Conservation (phyloP, 441 rosid genomes). For the Erysimum cheiri region DNA sequence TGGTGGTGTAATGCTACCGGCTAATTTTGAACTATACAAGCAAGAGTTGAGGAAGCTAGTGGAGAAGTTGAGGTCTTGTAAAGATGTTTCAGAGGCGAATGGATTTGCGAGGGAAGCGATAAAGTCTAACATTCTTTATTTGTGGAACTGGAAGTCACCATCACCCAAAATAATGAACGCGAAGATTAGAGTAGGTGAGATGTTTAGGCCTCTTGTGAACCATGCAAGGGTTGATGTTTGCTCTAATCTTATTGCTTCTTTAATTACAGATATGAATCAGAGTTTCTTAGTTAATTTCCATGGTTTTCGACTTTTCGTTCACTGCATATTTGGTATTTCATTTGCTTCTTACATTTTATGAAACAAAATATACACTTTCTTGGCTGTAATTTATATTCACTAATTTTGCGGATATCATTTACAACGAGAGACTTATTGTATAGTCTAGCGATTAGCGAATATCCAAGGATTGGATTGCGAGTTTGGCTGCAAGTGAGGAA, state of each 20-base stretch:
- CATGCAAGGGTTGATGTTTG: background rate
- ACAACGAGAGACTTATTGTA: background rate
- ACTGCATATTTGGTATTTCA: background rate
- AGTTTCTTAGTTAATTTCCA: background rate
- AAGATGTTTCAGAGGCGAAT: background rate
- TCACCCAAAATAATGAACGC: background rate
- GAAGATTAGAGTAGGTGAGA: background rate
- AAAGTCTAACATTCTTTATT: background rate
- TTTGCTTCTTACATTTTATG: background rate
- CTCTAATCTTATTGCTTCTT: background rate
- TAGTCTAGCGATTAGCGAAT: slow-evolving; percentile 10
- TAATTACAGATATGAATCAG: background rate
- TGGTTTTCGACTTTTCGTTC: background rate
- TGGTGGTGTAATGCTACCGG: background rate
- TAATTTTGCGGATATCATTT: background rate
- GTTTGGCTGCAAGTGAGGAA: slow-evolving; percentile 75
- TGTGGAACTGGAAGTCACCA: background rate
- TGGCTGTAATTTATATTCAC: background rate
- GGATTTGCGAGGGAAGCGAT: background rate
- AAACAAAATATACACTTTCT: background rate
- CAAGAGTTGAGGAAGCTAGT: background rate
- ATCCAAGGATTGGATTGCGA: slow-evolving; percentile 75
- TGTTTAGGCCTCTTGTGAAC: background rate
- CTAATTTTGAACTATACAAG: background rate
- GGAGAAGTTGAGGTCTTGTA: background rate